Evolutionary conservation across 2,329 filamentous ascomycete species (phyloP).

Genomic region (Pestalotiopsis sp.): DNA sequence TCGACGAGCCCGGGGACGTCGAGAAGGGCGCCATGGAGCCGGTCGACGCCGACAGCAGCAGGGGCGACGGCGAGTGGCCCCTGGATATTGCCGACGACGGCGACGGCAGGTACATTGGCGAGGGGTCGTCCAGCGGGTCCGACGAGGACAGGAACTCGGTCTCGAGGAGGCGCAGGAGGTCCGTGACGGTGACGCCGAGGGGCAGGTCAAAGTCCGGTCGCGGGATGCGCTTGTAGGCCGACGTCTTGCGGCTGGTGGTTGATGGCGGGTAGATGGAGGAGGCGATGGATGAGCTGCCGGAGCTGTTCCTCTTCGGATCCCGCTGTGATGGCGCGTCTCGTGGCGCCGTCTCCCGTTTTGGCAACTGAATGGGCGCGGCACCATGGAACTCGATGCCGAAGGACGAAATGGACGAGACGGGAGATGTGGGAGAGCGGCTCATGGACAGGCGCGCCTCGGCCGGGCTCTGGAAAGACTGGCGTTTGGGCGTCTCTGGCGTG

Average conservation of each 20-base stretch:
- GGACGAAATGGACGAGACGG: background rate
- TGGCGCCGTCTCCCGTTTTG: background rate
- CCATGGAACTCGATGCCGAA: background rate
- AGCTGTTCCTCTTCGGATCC: background rate
- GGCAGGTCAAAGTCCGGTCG: slow-evolving; percentile 13
- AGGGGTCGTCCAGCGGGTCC: background rate
- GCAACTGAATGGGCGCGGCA: background rate
- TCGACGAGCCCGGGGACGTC: background rate
- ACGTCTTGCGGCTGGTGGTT: background rate
- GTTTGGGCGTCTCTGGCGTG: background rate
- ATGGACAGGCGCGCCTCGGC: background rate
- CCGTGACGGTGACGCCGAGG: slow-evolving; percentile 11
- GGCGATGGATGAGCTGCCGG: background rate
- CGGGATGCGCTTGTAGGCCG: slow-evolving; percentile 10
- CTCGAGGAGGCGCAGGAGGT: slow-evolving; percentile 13
- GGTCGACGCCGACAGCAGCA: slow-evolving; percentile 3
- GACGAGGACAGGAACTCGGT: slow-evolving; percentile 9
- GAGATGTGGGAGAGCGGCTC: background rate
- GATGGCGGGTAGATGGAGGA: background rate
- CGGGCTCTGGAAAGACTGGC: background rate
- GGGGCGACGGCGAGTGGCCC: background rate
- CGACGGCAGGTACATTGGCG: background rate
- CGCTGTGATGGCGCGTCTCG: background rate
- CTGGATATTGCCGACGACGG: slow-evolving; percentile 7
- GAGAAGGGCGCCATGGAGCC: background rate